Conservation (phyloP, 495 filamentous ascomycete species). For the Aspergillus funiculosus region DNA sequence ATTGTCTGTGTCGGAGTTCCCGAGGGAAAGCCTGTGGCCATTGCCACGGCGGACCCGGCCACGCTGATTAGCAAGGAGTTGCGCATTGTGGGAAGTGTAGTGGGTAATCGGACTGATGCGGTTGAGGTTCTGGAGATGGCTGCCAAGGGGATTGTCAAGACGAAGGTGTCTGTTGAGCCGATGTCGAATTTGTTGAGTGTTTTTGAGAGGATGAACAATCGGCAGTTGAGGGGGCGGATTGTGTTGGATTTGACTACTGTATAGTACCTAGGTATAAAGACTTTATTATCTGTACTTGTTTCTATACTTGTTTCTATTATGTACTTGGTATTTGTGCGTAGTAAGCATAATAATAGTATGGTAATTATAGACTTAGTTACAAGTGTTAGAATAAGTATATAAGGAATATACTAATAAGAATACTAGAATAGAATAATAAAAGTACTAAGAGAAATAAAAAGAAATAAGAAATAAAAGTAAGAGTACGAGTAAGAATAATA, state of each 20-base stretch:
- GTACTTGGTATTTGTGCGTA: constrained; percentile 1
- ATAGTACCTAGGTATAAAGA: too few species aligned
- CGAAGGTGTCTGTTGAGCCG: constrained; percentile 49
- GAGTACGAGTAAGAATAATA: too few species aligned
- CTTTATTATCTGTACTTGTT: too few species aligned
- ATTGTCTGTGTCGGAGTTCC: constrained; percentile 66
- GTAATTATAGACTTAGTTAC: too few species aligned
- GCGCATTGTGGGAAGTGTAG: constrained; percentile 54
- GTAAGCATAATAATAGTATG: too few species aligned
- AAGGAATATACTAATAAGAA: too few species aligned
- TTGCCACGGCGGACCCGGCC: constrained; percentile 49
- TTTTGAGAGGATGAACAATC: constrained; percentile 54
- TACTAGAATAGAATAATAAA: too few species aligned
- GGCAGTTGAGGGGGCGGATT: constrained; percentile 51
- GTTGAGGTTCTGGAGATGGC: constrained; percentile 61
- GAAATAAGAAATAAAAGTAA: too few species aligned
- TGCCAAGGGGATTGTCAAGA: constrained; percentile 53
- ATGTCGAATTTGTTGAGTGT: constrained; percentile 55
- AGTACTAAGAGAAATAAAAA: too few species aligned
- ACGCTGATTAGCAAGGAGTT: constrained; percentile 46
- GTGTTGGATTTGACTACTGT: constrained; percentile 44
- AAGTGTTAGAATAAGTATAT: too few species aligned
- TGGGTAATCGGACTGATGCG: constrained; percentile 59
- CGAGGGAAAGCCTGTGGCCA: constrained; percentile 51
- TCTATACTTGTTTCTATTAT: too few species aligned